phyloP scores from a whole-genome alignment of 2,329 filamentous ascomycete species.

The Pseudopithomyces maydicus region DNA sequence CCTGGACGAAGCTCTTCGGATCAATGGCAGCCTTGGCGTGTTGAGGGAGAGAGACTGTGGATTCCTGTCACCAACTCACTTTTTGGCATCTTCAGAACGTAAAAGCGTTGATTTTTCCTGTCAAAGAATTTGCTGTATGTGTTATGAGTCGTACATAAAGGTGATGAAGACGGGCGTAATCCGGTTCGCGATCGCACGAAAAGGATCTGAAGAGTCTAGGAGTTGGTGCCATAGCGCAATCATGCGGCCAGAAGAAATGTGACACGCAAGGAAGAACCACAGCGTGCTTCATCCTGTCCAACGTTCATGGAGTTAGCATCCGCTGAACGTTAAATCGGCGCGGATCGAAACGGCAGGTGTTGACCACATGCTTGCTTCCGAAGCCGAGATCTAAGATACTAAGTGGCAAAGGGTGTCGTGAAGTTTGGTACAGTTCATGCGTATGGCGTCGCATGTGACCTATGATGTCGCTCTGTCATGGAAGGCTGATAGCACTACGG shows the following conservation, averaged over 20 bases:
- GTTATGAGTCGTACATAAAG: constrained; percentile 6
- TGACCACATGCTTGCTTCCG: too few relatives aligned
- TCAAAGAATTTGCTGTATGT: background rate
- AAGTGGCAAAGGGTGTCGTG: background rate
- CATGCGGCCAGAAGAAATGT: background rate
- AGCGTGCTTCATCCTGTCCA: background rate
- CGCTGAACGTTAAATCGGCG: background rate
- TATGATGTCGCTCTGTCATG: background rate
- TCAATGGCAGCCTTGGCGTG: constrained; percentile 12
- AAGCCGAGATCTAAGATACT: background rate
- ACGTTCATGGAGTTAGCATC: background rate
- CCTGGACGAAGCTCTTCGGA: constrained; percentile 11
- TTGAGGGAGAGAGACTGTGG: background rate
- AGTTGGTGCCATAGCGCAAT: background rate
- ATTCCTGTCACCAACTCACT: background rate
- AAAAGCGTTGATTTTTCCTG: too few relatives aligned
- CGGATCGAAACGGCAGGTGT: background rate
- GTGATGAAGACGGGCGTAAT: background rate
- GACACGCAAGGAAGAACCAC: background rate
- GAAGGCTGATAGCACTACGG: background rate
- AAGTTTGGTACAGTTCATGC: background rate
- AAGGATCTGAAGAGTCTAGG: background rate
- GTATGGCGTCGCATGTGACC: background rate
- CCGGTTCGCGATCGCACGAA: background rate
- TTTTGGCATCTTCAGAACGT: background rate